Percentiles rank a stretch among this genome's conserved stretches.
phyloP scores from a whole-genome alignment of 495 filamentous ascomycete species.

The Trichocladium uniseriatum region DNA sequence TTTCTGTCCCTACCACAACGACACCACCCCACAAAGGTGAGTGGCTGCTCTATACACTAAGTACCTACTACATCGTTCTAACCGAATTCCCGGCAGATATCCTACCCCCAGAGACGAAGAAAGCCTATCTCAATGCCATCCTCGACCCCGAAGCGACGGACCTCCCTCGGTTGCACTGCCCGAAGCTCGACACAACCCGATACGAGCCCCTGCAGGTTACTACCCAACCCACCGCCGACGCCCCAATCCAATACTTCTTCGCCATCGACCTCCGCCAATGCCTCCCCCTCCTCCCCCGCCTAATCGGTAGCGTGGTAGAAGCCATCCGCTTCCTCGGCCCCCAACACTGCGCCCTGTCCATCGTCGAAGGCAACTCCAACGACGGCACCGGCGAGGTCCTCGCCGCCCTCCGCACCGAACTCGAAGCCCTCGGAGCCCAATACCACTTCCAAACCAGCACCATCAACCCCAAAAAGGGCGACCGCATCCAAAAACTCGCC shows the following conservation, averaged over 20 bases:
- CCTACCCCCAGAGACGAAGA: not conserved
- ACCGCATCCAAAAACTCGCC: slow-evolving; percentile 36
- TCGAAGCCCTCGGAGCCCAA: slow-evolving; percentile 26
- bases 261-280: slow-evolving; percentile 40
- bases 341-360: slow-evolving; percentile 38
- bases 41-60: not conserved
- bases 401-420: slow-evolving; percentile 20
- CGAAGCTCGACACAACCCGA: not conserved
- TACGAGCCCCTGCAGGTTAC: not conserved
- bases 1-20: not conserved
- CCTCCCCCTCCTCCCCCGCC: slow-evolving; percentile 33
- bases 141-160: not conserved
- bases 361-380: slow-evolving; percentile 41
- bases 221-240: slow-evolving; percentile 53
- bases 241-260: slow-evolving; percentile 43
- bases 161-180: slow-evolving; percentile 2
- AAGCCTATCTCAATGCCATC: slow-evolving; percentile 2
- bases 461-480: slow-evolving; percentile 27
- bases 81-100: not conserved
- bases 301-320: slow-evolving; percentile 39
- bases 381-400: slow-evolving; percentile 46
- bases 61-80: no score
- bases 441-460: slow-evolving; percentile 32
- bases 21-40: not conserved
- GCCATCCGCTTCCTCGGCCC: slow-evolving; percentile 41